Percentiles rank a stretch among this genome's conserved stretches.
Conservation (phyloP, 768 basidiomycete species). For the Tricholoma sp. region DNA sequence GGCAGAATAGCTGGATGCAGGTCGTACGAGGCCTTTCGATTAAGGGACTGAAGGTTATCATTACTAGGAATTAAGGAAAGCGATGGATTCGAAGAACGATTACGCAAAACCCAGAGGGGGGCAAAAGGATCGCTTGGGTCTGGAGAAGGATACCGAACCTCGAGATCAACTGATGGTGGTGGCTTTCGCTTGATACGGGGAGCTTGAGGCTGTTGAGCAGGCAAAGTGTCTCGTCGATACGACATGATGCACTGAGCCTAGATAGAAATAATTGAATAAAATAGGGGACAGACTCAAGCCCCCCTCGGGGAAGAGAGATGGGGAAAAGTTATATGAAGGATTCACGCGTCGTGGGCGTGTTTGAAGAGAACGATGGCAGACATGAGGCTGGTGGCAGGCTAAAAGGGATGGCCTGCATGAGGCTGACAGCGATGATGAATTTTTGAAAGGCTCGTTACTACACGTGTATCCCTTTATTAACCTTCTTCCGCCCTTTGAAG, state of each 20-base stretch:
- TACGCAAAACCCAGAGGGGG: slow-evolving; percentile 59
- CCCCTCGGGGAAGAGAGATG: background rate
- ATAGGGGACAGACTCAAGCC: background rate
- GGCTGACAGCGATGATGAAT: slow-evolving; percentile 2
- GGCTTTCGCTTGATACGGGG: slow-evolving; percentile 51
- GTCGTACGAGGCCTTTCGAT: slow-evolving; percentile 7
- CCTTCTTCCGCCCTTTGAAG: no score
- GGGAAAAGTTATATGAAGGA: background rate
- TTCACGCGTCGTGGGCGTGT: background rate
- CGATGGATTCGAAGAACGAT: slow-evolving; percentile 44
- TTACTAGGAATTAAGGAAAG: slow-evolving; percentile 17
- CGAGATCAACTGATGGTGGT: slow-evolving; percentile 30
- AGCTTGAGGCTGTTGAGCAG: background rate
- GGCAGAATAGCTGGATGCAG: slow-evolving; percentile 6
- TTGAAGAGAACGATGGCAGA: background rate
- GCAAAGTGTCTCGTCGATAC: background rate
- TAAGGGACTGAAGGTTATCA: slow-evolving; percentile 10
- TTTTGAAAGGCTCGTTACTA: background rate
- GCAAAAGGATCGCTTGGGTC: slow-evolving; percentile 71
- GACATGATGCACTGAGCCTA: background rate
- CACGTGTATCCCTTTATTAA: background rate
- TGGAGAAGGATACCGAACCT: slow-evolving; percentile 56
- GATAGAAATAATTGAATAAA: background rate
- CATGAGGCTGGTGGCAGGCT: background rate
- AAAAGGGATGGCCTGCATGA: slow-evolving; percentile 5